Evolutionary conservation across 805 yeast species (phyloP), one percentile per base, ranked within the genome.

Genomic region (Ogataea zsoltii): DNA sequence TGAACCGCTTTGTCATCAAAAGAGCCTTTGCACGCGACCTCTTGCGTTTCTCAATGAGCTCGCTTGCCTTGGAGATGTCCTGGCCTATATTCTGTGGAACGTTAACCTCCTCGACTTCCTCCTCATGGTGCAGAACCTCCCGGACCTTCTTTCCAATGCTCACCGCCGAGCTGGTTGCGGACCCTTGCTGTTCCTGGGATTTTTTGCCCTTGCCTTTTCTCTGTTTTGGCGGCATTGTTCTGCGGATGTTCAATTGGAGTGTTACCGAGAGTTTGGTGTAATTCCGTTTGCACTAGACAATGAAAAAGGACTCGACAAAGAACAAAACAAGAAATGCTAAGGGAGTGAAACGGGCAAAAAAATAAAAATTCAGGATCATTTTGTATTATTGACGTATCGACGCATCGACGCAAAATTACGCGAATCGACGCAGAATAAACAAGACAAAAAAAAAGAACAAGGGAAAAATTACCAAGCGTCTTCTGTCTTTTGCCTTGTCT

Each of bases 1-100:
- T 71, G 16, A 80, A 71, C 42, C 88, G 65, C 54, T 83, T 75
- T 2, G 88, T 53, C 48, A 35, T 49, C 26, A 55, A 14, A 6
- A 54, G 25, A 2, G 55, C 38, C 30, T 41, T 47, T 6, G 55
- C 53, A 9, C 30, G 32, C 7, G 53, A 46, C 39, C 26, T 37
- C 6, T 38, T 37, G 17, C 39, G 30, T 28, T 40, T 38, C 23
- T 38, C 28, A 17, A 42, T 23, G 14, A 44, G 34, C 3, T 33
- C 36, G 16, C 33, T 11, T 18, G 48, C 44, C 15, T 40, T 41
- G 3, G 44, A 28, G 23, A 40, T 30, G 11, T 39, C 42, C 4
- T 33, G 16, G 10, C 29, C 23, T 5, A 37, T 40, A 10, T 31
- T 23, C 10, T 33, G 42, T 5, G 47, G 40, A 11, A 43, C 29